Base-by-base conservation (phyloP, 2,329 filamentous ascomycete genomes). In the Ascocoryne sarcoides region DNA sequence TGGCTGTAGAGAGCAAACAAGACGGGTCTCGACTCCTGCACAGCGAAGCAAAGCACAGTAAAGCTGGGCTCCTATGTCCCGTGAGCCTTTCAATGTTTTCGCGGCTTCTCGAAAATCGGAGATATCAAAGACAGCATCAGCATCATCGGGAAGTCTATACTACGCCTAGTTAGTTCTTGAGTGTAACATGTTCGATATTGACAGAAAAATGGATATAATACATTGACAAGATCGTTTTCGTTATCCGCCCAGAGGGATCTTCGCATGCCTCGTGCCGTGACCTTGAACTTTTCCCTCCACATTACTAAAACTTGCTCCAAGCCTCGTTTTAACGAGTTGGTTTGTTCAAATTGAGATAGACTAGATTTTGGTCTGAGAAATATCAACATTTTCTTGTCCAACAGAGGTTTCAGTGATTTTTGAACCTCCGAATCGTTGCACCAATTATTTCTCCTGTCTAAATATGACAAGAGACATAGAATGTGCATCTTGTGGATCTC, bases 1-100 rank as follows among this genome's bases (percentile, higher is more conserved):
- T 1, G 82, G 77, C 51, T 98, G 92, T 3, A 98, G 65, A 4
- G 92, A 98, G 60, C 88, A 95, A 0, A 96, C 84, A 4, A 98
- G 69, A 10, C 92, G 75, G 4, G 85, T 72, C 47, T 87, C 78
- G 5, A 96, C 77, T 2, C 86, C 88, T n/a, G 74, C 77, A n/a
- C 79, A 76, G 14, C 92, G 79, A 3, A 98, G 69, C 21, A 96
- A 63, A 2, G 89, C 84, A 60, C 92, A 96, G 55, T 93, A 95
- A 0, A 98, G 62, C 59, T 96, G 89, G 2, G 87, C 84, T 1
- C 89, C 92, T 8, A 93, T 71, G 60, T 98, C 92, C 48, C 89
- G 77, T 7, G 90, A 96, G 0, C 90, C 93, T 48, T 79, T 68
- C 14, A 94, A 62, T 4, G 65, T 74, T 44, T 67, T 71, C 0